Conservation (phyloP, 225 moss, liverwort and hornwort genomes). For the Straminergon stramineum region DNA sequence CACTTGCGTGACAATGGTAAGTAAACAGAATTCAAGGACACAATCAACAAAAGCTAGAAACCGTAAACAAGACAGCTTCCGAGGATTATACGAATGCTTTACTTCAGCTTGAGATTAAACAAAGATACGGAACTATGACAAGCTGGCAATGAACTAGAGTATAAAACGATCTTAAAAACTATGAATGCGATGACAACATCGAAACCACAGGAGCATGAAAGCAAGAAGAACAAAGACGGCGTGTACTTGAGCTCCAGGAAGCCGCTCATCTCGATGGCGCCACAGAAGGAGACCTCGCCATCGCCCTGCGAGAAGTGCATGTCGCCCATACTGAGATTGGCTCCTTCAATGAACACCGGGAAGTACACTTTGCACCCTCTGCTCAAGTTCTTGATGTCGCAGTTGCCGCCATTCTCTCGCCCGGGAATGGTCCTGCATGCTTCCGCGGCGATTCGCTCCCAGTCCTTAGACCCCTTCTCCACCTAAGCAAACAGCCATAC, state of each 20-base stretch:
- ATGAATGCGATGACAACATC: not conserved
- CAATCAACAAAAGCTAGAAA: not conserved
- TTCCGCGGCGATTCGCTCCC: conserved; percentile 61
- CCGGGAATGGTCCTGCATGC: conserved; percentile 76
- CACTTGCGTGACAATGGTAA: not conserved
- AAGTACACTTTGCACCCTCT: conserved; percentile 80
- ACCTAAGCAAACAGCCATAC: conserved; percentile 18
- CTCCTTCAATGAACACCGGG: conserved; percentile 77
- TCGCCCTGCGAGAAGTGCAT: conserved; percentile 91
- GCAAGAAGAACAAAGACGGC: not conserved
- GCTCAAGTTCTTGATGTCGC: conserved; percentile 85
- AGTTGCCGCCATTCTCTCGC: conserved; percentile 83
- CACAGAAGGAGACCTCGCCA: conserved; percentile 90
- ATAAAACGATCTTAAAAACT: not conserved
- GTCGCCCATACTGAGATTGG: conserved; percentile 76
- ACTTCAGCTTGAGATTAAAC: not conserved
- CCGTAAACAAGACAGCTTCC: not conserved
- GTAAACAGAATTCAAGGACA: not conserved
- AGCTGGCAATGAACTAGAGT: not conserved
- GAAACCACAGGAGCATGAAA: not conserved
- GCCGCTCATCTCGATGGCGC: conserved; percentile 90
- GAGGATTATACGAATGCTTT: not conserved
- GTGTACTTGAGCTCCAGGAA: conserved; percentile 73
- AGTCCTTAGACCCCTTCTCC: conserved; percentile 44
- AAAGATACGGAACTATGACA: not conserved